Evolutionary conservation across 2,329 filamentous ascomycete species (phyloP).

Genomic region (Elsinoe perseae): DNA sequence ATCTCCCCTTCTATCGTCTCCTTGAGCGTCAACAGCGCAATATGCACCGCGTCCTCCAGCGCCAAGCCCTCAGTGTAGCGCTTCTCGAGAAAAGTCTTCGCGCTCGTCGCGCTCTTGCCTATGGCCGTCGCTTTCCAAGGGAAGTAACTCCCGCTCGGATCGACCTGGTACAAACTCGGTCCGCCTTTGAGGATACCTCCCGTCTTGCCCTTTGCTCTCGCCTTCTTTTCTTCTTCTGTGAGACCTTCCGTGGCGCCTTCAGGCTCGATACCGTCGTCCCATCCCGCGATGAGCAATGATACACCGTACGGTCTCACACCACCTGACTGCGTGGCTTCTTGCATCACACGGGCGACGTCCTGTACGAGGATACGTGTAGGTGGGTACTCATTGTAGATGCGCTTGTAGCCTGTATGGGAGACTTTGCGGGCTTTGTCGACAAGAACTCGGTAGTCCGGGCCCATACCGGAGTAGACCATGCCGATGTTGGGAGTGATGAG

Average conservation of each 20-base stretch:
- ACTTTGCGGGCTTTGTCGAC: constrained; percentile 98
- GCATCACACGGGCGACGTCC: constrained; percentile 95
- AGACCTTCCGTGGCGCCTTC: constrained; percentile 52
- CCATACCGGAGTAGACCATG: constrained; percentile 99
- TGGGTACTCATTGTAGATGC: constrained; percentile 99
- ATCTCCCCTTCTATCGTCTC: constrained; percentile 99
- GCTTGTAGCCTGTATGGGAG: constrained; percentile 97
- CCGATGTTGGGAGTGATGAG: constrained; percentile 98
- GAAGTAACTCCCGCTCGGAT: constrained; percentile 97
- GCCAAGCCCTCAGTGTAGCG: constrained; percentile 95
- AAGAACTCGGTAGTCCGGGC: constrained; percentile 92
- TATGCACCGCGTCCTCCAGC: constrained; percentile 96
- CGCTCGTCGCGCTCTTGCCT: constrained; percentile 94
- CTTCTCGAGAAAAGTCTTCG: constrained; percentile 99
- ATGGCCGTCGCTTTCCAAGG: constrained; percentile 99
- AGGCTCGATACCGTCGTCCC: constrained; percentile 93
- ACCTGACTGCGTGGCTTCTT: constrained; percentile 96
- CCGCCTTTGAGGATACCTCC: constrained; percentile 93
- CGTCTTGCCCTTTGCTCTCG: constrained; percentile 75
- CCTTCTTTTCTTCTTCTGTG: constrained; percentile 56
- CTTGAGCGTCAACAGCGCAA: constrained; percentile 92
- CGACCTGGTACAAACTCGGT: constrained; percentile 96
- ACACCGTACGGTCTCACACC: constrained; percentile 97
- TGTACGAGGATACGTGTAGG: constrained; percentile 98
- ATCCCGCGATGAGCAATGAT: constrained; percentile 88